Base-by-base conservation (phyloP, 73 alveolate genomes). In the Tetrahymena malaccensis region DNA sequence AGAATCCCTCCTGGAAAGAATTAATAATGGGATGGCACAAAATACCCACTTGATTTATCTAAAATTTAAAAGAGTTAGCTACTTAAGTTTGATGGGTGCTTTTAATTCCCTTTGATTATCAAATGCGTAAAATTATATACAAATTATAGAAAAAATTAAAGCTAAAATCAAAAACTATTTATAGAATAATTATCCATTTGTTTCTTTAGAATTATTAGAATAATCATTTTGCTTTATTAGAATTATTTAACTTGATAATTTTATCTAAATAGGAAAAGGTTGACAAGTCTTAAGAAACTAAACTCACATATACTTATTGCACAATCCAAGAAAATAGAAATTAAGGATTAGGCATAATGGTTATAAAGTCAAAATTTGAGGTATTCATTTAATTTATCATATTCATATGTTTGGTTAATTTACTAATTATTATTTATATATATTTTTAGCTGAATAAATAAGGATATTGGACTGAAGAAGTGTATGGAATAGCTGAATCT, bases 401-500 rank as follows among this genome's bases (percentile, higher is more conserved):
- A 4, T 6, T 6, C 6, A 35, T 35, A 4, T 35, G 6, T 35
- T 35, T 4, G 43, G 43, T 35, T 35, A 35, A 35, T 35, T 35
- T 35, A 35, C 43, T 4, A 35, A 35, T 35, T 4, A 35, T 35
- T 35, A 35, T 35, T 35, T n/a, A n/a, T n/a, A n/a, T n/a, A n/a
- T n/a, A n/a, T 35, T 35, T 35, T 35, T 70, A 70, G 89, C 37
- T 70, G 11, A 70, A 70, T n/a, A 96, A 96, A 55, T 93, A 93
- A 58, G 94, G 96, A 85, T 97, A 95, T 94, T 94, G 85, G 85
- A 31, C 97, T 21, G 95, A 96, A 19, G 98, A 97, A 50, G 96
- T 97, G 19, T 97, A 96, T 94, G 99, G 99, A 43, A 94, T 95
- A 38, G 98, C 96, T 55, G 96, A 96, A 83, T 34, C 94, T 10